Evolutionary conservation across 805 yeast genomes (phyloP).

Genomic region (Debaryomyces prosopidis): DNA sequence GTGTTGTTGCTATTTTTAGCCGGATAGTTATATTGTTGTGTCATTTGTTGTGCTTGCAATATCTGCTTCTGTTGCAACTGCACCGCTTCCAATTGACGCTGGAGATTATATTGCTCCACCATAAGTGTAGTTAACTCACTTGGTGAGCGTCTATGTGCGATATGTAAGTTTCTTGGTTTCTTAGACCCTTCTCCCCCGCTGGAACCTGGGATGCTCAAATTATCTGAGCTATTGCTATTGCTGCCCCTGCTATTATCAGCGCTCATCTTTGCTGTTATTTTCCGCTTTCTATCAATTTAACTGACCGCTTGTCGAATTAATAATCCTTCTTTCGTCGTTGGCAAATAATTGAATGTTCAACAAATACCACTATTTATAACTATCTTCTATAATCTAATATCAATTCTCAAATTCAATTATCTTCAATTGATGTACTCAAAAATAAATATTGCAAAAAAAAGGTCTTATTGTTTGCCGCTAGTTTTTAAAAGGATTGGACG

Average conservation of each 20-base stretch:
- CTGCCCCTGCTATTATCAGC: not conserved
- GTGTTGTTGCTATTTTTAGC: slow-evolving; percentile 12
- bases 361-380: not conserved
- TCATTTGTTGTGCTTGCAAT: slow-evolving; percentile 61
- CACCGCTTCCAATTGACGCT: slow-evolving; percentile 87
- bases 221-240: not conserved
- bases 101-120: slow-evolving; percentile 88
- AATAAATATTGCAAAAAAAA: not conserved
- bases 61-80: slow-evolving; percentile 92
- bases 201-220: slow-evolving; percentile 2
- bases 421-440: not conserved
- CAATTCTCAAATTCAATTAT: not conserved
- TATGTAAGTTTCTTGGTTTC: slow-evolving; percentile 57
- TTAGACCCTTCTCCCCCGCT: slow-evolving; percentile 11
- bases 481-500: not conserved
- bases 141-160: slow-evolving; percentile 98
- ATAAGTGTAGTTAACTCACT: slow-evolving; percentile 88
- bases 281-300: too few relatives aligned
- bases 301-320: too few relatives aligned
- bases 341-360: too few relatives aligned
- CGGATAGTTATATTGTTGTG: slow-evolving; percentile 23
- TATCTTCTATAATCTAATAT: not conserved
- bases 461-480: not conserved
- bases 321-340: too few relatives aligned
- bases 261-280: not conserved